These are phyloP conservation scores for Coemansia sp. DNA, from an alignment of 192 early-diverging fungal genomes.

Conservation along the genomic window DNA sequence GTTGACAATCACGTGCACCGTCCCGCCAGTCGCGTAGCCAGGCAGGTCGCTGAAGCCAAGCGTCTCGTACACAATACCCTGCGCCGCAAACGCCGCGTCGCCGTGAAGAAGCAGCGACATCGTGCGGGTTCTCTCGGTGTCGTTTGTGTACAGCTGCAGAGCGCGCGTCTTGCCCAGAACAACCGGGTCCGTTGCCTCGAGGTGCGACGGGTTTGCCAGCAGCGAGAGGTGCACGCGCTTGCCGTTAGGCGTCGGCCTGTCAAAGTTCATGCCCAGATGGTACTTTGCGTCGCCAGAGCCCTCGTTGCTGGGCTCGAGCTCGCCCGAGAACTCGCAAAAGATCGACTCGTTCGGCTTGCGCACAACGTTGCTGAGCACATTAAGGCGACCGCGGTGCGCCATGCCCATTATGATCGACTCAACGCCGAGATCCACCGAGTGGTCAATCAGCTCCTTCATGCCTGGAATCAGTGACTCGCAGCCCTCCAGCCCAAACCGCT, in stretches of 20 bases:
- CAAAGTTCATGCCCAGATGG: conserved; percentile 93
- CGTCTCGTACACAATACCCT: conserved; percentile 98
- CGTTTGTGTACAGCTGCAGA: conserved; percentile 91
- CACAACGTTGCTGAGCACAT: conserved; percentile 98
- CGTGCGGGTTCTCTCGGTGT: conserved; percentile 74
- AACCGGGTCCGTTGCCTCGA: conserved; percentile 97
- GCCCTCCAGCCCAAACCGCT: conserved; percentile 98
- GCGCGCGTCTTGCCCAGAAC: conserved; percentile 98
- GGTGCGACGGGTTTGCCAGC: conserved; percentile 97
- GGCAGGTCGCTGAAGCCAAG: conserved; percentile 94
- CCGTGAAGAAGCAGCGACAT: conserved; percentile 96
- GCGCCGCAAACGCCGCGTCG: conserved; percentile 97
- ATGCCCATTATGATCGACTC: conserved; percentile 97
- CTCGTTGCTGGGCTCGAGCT: conserved; percentile 82
- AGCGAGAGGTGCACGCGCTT: conserved; percentile 96
- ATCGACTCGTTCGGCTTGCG: conserved; percentile 98
- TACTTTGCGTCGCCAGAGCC: conserved; percentile 97
- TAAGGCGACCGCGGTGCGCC: conserved; percentile 98
- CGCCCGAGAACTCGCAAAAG: conserved; percentile 96
- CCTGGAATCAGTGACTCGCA: conserved; percentile 96
- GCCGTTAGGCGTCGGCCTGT: conserved; percentile 93
- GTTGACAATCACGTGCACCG: conserved; percentile 96
- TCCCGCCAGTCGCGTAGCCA: conserved; percentile 94
- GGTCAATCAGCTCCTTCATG: conserved; percentile 97
- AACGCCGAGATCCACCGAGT: conserved; percentile 91